Evolutionary conservation across 73 alveolate species (phyloP).

Genomic region (Loxodes magnus): DNA sequence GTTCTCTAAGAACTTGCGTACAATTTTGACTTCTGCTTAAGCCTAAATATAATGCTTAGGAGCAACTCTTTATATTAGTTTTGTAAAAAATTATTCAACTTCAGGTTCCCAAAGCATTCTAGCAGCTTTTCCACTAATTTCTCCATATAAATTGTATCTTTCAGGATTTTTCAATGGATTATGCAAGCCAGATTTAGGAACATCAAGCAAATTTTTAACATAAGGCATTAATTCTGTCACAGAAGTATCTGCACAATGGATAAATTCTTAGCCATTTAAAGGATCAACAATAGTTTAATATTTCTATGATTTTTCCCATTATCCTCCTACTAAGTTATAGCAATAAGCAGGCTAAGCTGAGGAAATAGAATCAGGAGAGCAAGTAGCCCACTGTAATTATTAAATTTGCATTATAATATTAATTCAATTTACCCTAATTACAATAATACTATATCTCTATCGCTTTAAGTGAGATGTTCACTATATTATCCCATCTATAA

Average conservation of each 20-base stretch:
- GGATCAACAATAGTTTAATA: conserved; percentile 57
- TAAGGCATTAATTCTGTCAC: conserved; percentile 32
- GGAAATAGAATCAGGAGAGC: conserved; percentile 1
- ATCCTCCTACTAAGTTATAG: conserved; percentile 36
- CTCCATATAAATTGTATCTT: conserved; percentile 76
- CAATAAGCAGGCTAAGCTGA: neutral
- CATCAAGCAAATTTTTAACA: conserved; percentile 20
- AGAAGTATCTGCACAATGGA: conserved; percentile 35
- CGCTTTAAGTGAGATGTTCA: too few relatives aligned
- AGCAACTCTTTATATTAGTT: conserved; percentile 53
- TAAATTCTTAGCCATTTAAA: conserved; percentile 52
- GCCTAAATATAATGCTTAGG: conserved; percentile 68
- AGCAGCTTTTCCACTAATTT: conserved; percentile 60
- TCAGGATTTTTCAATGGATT: conserved; percentile 83
- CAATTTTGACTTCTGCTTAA: conserved; percentile 41
- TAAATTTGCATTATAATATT: too few relatives aligned
- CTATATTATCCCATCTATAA: too few relatives aligned
- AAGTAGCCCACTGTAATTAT: conserved; percentile 12
- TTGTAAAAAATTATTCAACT: conserved; percentile 57
- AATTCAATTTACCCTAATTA: too few relatives aligned
- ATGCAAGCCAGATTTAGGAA: conserved; percentile 77
- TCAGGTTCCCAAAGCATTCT: conserved; percentile 43
- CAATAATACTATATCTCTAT: too few relatives aligned
- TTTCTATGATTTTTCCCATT: conserved; percentile 38
- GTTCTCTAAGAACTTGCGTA: conserved; percentile 68